Conservation (phyloP, 768 basidiomycete genomes). For the Royoungia palumana region DNA sequence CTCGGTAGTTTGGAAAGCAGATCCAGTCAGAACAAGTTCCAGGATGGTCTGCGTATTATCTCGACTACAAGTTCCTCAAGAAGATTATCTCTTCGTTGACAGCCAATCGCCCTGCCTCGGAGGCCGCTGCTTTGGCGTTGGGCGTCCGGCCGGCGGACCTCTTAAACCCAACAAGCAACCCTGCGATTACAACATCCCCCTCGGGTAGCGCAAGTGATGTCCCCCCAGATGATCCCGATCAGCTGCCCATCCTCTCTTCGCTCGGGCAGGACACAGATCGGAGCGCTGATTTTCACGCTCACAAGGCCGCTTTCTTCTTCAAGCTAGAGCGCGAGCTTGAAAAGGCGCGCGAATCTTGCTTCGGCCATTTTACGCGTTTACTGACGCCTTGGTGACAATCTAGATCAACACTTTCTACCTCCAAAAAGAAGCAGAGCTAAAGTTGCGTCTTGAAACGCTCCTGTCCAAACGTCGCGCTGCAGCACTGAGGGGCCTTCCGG, state of each 20-base stretch:
- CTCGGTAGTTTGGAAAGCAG: slow-evolving; percentile 91
- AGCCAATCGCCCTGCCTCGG: slow-evolving; percentile 84
- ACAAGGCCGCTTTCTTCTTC: slow-evolving; percentile 98
- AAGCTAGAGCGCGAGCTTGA: slow-evolving; percentile 96
- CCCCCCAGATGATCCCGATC: slow-evolving; percentile 40
- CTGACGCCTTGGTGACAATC: slow-evolving; percentile 3
- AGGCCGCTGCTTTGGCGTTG: slow-evolving; percentile 82
- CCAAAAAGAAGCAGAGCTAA: slow-evolving; percentile 94
- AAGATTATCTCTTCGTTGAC: slow-evolving; percentile 97
- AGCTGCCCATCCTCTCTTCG: slow-evolving; percentile 58
- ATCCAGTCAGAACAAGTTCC: slow-evolving; percentile 95
- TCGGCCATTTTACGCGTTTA: slow-evolving; percentile 2
- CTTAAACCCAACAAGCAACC: slow-evolving; percentile 33
- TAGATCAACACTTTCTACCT: slow-evolving; percentile 98
- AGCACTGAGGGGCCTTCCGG: slow-evolving; percentile 67
- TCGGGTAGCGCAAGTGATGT: slow-evolving; percentile 11
- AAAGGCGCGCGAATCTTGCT: slow-evolving; percentile 57
- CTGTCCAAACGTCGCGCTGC: slow-evolving; percentile 90
- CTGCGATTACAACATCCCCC: slow-evolving; percentile 29
- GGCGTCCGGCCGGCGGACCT: slow-evolving; percentile 71
- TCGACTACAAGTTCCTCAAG: slow-evolving; percentile 98
- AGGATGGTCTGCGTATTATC: slow-evolving; percentile 93
- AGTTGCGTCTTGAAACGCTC: slow-evolving; percentile 86
- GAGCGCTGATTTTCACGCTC: slow-evolving; percentile 85
- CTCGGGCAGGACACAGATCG: slow-evolving; percentile 67